Evolutionary conservation across 148 eudicot species (phyloP), one percentile per base, ranked within the genome.

Genomic region (Arbutus unedo): DNA sequence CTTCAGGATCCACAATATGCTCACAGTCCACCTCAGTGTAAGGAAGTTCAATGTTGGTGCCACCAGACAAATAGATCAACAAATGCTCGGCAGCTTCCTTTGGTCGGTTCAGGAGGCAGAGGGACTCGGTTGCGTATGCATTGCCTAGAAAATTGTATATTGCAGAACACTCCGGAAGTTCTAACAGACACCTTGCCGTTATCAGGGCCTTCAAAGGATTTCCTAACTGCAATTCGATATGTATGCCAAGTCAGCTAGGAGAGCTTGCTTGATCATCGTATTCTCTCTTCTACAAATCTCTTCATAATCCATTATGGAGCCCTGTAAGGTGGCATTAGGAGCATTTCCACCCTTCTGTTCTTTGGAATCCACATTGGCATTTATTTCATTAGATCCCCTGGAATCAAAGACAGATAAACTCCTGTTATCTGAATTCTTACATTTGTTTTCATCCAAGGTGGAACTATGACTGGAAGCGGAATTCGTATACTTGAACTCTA

Each of bases 61-160:
- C 94, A 53, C 83, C 67, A 0, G 92, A 90, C 55, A 94, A 77
- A 85, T 94, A 96, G 55, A 77, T 74, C 45, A 83, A 87, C 68
- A 93, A 85, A 85, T 89, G 95, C 57, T 92, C 93, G 23, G 97
- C 91, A 87, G 98, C 98, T 87, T 95, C 96, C 51, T 90, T 87
- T 38, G 93, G 91, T 71, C 88, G 91, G 87, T 91, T 92, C 21
- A 95, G 88, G 76, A 91, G 88, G 86, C 98, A 95, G 21, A 93
- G 88, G 81, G 98, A 94, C 83, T 95, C 98, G 0, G 98, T 96
- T 76, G 94, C 95, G 86, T 93, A 93, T 43, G 93, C 81, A 80
- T 89, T 92, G 15, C 92, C 98, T 68, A 88, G 85, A 67, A 91
- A 94, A 38, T 86, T 81, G 60, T 90, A 87, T 84, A 91, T 87